Conservation (phyloP, 176 grass and related monocot species). For the Sorghum bicolor region DNA sequence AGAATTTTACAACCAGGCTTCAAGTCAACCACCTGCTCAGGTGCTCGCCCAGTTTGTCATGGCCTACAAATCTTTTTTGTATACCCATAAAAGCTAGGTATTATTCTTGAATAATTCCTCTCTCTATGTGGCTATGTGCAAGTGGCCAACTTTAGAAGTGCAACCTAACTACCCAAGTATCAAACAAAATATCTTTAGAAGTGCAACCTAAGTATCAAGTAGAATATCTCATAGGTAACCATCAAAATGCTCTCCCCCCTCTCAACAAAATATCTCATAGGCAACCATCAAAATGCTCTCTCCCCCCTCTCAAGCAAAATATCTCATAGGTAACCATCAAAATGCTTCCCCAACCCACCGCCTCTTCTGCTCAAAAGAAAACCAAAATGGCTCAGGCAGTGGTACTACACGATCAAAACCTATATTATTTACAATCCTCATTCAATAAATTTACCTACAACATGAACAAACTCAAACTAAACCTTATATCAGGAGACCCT, state of each 20-base stretch:
- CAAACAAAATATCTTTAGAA: background rate
- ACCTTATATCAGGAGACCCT: background rate
- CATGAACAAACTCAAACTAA: background rate
- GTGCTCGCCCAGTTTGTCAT: background rate
- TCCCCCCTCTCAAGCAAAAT: constrained; percentile 37
- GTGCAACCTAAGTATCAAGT: background rate
- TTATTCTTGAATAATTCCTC: constrained; percentile 18
- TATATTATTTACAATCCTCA: background rate
- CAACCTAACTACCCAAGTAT: background rate
- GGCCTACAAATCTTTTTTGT: background rate
- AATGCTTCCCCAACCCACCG: too few species aligned
- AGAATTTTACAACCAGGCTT: background rate
- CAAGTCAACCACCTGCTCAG: background rate
- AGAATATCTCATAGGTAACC: constrained; percentile 27
- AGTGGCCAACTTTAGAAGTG: constrained; percentile 15
- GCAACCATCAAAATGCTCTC: constrained; percentile 8
- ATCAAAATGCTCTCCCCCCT: constrained; percentile 7
- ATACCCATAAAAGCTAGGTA: background rate
- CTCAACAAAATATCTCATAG: constrained; percentile 30
- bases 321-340: constrained; percentile 9
- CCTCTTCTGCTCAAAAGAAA: constrained; percentile 12
- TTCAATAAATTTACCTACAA: background rate
- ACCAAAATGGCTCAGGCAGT: background rate
- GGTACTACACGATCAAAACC: background rate
- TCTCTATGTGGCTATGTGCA: constrained; percentile 2